Percentiles rank a stretch among this genome's conserved stretches.
Evolutionary conservation across 371 early-diverging fungal species (phyloP).

Genomic region (Mucor irregularis): DNA sequence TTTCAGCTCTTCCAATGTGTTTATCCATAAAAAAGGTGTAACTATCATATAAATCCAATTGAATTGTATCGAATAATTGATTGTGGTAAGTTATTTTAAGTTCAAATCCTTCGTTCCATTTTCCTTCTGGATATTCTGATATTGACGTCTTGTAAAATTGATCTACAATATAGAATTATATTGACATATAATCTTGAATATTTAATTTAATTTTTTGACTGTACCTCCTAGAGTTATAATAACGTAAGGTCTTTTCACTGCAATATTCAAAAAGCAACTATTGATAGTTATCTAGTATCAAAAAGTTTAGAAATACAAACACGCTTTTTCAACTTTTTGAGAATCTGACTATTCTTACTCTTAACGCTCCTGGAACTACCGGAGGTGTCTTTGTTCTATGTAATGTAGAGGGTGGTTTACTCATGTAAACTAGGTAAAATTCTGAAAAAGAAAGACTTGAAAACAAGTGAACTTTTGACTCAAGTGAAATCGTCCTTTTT

Average conservation of each 20-base stretch:
- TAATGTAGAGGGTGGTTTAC: neutral
- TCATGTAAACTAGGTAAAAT: neutral
- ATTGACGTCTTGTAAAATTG: slow-evolving; percentile 66
- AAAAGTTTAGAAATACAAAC: neutral
- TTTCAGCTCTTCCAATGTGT: slow-evolving; percentile 71
- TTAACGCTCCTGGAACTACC: slow-evolving; percentile 8
- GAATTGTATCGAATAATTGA: slow-evolving; percentile 69
- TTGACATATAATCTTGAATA: neutral
- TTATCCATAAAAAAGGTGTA: slow-evolving; percentile 61
- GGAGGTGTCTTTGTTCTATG: slow-evolving; percentile 5
- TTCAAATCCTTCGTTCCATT: slow-evolving; percentile 77
- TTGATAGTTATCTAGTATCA: slow-evolving; percentile 27
- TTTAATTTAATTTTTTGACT: neutral
- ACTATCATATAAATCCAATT: slow-evolving; percentile 71
- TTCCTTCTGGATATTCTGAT: slow-evolving; percentile 53
- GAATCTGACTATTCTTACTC: neutral
- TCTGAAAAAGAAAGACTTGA: neutral
- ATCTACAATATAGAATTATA: slow-evolving; percentile 41
- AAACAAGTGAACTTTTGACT: neutral
- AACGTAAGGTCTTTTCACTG: slow-evolving; percentile 36
- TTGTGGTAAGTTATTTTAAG: slow-evolving; percentile 71
- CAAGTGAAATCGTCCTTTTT: neutral
- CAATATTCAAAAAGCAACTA: slow-evolving; percentile 31
- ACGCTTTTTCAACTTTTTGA: neutral
- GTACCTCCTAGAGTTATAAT: slow-evolving; percentile 40